Conservation (phyloP, 1,139 yeast species). For the Diutina pseudorugosa region DNA sequence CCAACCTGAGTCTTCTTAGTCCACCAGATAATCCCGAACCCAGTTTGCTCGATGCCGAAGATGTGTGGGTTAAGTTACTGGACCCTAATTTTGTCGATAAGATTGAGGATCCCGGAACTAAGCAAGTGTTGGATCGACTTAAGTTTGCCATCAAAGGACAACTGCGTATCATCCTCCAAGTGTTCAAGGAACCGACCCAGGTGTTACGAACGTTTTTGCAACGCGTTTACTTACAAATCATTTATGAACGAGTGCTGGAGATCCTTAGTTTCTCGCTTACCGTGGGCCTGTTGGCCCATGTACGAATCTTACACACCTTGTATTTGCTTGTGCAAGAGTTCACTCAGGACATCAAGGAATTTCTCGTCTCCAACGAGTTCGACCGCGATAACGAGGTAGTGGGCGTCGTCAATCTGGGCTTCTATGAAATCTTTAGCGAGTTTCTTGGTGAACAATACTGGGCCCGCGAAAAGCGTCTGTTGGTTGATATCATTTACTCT, state of each 20-base stretch:
- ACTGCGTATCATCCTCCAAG: constrained; percentile 59
- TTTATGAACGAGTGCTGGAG: constrained; percentile 56
- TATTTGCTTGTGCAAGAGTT: constrained; percentile 51
- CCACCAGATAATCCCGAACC: constrained; percentile 19
- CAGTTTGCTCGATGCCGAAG: constrained; percentile 25
- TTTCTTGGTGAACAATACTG: constrained; percentile 65
- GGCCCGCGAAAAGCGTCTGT: constrained; percentile 56
- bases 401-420: constrained; percentile 56
- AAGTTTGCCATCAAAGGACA: constrained; percentile 47
- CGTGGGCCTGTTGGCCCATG: constrained; percentile 59
- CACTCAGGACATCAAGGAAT: constrained; percentile 54
- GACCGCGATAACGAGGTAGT: constrained; percentile 35
- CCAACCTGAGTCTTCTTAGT: constrained; percentile 45
- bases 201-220: constrained; percentile 65
- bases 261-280: constrained; percentile 55
- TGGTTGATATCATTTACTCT: constrained; percentile 47
- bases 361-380: constrained; percentile 33
- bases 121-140: constrained; percentile 21
- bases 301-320: constrained; percentile 60
- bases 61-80: constrained; percentile 22
- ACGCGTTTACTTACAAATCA: constrained; percentile 65
- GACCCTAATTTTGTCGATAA: constrained; percentile 22
- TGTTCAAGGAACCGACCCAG: constrained; percentile 53
- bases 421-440: constrained; percentile 60
- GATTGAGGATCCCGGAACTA: constrained; percentile 23